These are phyloP conservation scores for Datisca glomerata DNA, from an alignment of 306 rosid genomes.

Conservation along the genomic window DNA sequence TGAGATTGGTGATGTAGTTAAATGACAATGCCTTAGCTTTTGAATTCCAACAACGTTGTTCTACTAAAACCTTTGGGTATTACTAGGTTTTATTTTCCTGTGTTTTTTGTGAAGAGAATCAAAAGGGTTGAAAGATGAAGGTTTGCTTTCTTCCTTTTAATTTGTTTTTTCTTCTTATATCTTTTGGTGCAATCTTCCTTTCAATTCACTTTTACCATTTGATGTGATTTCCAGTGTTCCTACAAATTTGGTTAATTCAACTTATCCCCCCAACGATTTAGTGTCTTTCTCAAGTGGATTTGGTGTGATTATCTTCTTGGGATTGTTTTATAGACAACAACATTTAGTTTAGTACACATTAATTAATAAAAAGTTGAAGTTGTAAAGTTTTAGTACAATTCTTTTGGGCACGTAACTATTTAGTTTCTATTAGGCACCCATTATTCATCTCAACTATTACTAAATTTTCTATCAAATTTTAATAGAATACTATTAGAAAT, in stretches of 20 bases:
- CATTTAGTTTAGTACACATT: no score
- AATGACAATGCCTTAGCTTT: background rate
- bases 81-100: background rate
- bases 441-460: no score
- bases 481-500: no score
- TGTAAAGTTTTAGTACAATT: no score
- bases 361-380: no score
- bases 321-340: no score
- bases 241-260: background rate
- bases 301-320: no score
- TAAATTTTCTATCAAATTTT: no score
- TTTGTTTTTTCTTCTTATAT: background rate
- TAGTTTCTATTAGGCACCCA: no score
- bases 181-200: background rate
- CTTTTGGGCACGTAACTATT: no score
- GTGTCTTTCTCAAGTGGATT: no score
- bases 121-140: slow-evolving; percentile 39
- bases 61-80: background rate
- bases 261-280: background rate
- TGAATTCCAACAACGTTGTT: slow-evolving; percentile 3
- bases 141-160: slow-evolving; percentile 18
- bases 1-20: background rate
- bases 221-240: background rate
- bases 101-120: slow-evolving; percentile 3
- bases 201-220: background rate